Percentiles rank a stretch among this genome's conserved stretches.
Conservation (phyloP, 257 asterid species). For the Salvia hispanica region DNA sequence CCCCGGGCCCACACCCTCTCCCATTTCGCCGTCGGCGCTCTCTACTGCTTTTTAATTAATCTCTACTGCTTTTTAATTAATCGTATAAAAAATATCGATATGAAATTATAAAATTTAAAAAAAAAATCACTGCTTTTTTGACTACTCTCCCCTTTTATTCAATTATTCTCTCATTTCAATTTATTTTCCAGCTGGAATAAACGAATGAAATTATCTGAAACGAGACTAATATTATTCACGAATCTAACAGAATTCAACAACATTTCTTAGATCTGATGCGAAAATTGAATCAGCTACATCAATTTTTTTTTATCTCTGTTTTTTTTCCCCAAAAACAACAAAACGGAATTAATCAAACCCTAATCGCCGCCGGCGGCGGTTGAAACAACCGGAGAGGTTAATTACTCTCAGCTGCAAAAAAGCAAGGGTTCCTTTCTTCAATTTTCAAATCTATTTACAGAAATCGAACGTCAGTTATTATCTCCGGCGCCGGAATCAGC, state of each 20-base stretch:
- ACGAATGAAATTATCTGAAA: neutral
- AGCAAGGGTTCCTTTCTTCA: neutral
- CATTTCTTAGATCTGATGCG: slow-evolving; percentile 31
- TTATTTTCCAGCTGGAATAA: too few species aligned
- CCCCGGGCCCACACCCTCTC: slow-evolving; percentile 35
- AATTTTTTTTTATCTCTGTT: slow-evolving; percentile 13
- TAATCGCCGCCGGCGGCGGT: slow-evolving; percentile 29
- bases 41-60: too few species aligned
- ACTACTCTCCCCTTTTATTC: neutral
- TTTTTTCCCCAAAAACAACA: slow-evolving; percentile 2
- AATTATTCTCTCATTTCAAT: neutral
- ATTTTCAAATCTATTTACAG: slow-evolving; percentile 43
- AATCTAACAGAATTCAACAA: neutral
- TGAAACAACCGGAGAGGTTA: slow-evolving; percentile 46
- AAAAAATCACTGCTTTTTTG: too few species aligned
- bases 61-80: too few species aligned
- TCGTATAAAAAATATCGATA: too few species aligned
- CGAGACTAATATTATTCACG: neutral
- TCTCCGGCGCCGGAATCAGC: neutral
- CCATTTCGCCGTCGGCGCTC: slow-evolving; percentile 42
- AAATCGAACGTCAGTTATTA: slow-evolving; percentile 39
- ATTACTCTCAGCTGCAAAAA: slow-evolving; percentile 46
- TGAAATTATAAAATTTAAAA: too few species aligned
- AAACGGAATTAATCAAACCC: slow-evolving; percentile 32
- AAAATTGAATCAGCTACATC: slow-evolving; percentile 8